Base-by-base conservation (phyloP, 2,329 filamentous ascomycete species). In the Scorias spongiosa region DNA sequence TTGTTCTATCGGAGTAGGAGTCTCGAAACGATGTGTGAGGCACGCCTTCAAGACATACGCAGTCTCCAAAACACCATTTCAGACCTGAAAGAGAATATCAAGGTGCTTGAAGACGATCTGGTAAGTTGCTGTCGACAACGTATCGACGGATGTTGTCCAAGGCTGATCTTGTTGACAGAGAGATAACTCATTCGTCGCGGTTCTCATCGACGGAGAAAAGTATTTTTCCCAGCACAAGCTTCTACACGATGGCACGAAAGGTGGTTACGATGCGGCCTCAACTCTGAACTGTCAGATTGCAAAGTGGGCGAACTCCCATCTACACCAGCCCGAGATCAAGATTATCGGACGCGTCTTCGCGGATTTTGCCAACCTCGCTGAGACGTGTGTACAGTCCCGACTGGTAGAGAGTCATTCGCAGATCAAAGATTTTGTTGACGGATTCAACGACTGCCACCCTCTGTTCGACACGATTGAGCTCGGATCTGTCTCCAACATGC, bases 381-480 rank as follows among this genome's bases (percentile, higher is more conserved):
- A 69, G 45, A 57, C 56, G 2, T 60, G 76, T 42, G 41, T 42
- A 10, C 68, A 65, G 20, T 60, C 64, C 38, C 71, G 70, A 3
- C 56, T 77, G 2, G 57, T 66, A 12, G 69, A 70, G 0, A 52
- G 68, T 9, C 68, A 75, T 43, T 68, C 69, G 46, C 67, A 72
- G 2, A 71, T 78, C 11, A 60, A 71, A 1, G 64, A 70, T 0
- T 78, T 80, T 47, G 63, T 69, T 2, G 67, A 72, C 6, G 70
- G 68, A 29, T 79, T 80, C 54, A 78, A 70, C 32, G 62, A 69
- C n/a, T 68, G 72, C 1, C 71, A 72, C 42, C 68, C 68, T 17
- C 61, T 76, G 0, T 75, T 74, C 45, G 76, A 80, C 53, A 76
- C 76, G 50, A 63, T 78, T 18, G 76, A 80, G 54, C 72, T 74